Evolutionary conservation across 176 grass and related monocot species (phyloP).

Genomic region (Coix lacrymajobi): DNA sequence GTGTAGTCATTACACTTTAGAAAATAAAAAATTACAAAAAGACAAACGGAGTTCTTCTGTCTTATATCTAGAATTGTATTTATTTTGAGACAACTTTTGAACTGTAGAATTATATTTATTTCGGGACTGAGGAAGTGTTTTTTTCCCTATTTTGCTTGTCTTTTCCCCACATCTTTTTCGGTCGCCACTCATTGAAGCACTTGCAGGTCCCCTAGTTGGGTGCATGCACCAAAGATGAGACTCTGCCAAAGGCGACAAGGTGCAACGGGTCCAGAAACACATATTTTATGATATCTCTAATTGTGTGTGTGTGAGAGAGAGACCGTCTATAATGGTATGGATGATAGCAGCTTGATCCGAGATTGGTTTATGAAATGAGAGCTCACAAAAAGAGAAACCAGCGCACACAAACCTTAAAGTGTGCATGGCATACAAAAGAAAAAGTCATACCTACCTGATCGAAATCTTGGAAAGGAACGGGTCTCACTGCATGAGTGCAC

Average conservation of each 20-base stretch:
- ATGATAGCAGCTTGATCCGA: conserved; percentile 28
- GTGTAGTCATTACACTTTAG: too few relatives aligned
- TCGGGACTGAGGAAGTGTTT: too few relatives aligned
- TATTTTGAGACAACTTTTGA: too few relatives aligned
- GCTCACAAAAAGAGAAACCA: conserved; percentile 5
- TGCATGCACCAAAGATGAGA: neutral
- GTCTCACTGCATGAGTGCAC: neutral
- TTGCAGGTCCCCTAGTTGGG: neutral
- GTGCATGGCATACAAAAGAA: neutral
- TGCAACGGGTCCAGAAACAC: conserved; percentile 9
- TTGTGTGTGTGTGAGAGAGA: neutral
- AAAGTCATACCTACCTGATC: neutral
- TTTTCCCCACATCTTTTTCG: neutral
- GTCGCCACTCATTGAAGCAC: neutral
- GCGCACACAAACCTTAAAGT: conserved; percentile 17
- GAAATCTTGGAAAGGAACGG: conserved; percentile 18
- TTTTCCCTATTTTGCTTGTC: neutral
- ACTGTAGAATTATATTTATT: too few relatives aligned
- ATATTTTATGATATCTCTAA: conserved; percentile 37
- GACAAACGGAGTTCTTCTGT: too few relatives aligned
- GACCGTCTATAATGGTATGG: neutral
- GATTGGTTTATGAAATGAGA: conserved; percentile 3
- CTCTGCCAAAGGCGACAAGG: neutral
- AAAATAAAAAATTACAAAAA: too few relatives aligned
- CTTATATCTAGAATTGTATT: too few relatives aligned